phyloP scores from a whole-genome alignment of 768 basidiomycete genomes.

The Boletus tylopilopsis region DNA sequence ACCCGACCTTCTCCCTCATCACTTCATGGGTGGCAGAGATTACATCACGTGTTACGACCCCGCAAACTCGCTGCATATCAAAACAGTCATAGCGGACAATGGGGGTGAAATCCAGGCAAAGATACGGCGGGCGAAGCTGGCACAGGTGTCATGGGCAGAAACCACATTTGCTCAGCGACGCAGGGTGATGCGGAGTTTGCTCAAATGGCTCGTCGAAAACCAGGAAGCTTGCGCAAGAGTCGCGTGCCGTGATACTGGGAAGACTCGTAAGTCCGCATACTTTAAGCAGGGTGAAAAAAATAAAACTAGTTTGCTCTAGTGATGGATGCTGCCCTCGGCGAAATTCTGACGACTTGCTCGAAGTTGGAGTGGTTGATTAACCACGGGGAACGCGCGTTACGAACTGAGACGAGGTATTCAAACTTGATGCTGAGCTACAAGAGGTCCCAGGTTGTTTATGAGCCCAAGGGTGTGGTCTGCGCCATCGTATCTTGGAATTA shows the following conservation, averaged over 20 bases:
- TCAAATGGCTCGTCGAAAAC: constrained; percentile 92
- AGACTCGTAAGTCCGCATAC: constrained; percentile 64
- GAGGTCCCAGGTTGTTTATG: constrained; percentile 73
- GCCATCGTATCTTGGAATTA: constrained; percentile 97
- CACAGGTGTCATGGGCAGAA: constrained; percentile 69
- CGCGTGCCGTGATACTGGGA: constrained; percentile 91
- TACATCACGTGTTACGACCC: constrained; percentile 94
- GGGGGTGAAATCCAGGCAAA: constrained; percentile 68
- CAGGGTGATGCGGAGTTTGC: constrained; percentile 79
- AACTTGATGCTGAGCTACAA: constrained; percentile 76
- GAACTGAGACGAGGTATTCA: constrained; percentile 64
- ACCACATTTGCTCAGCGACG: constrained; percentile 78
- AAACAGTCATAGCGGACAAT: constrained; percentile 73
- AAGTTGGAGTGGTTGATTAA: constrained; percentile 92
- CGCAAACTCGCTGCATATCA: constrained; percentile 78
- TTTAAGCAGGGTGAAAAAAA: background rate
- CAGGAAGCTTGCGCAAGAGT: constrained; percentile 83
- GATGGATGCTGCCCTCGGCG: constrained; percentile 91
- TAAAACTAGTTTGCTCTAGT: constrained; percentile 45
- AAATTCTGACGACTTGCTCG: constrained; percentile 90
- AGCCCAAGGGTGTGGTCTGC: constrained; percentile 89
- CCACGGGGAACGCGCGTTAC: constrained; percentile 75
- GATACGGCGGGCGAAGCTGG: constrained; percentile 58
- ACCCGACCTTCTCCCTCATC: constrained; percentile 49
- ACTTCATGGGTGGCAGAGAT: constrained; percentile 43